Percentiles rank a stretch among this genome's conserved stretches.
Evolutionary conservation across 768 basidiomycete species (phyloP).

Genomic region (Sutorius australiensis): DNA sequence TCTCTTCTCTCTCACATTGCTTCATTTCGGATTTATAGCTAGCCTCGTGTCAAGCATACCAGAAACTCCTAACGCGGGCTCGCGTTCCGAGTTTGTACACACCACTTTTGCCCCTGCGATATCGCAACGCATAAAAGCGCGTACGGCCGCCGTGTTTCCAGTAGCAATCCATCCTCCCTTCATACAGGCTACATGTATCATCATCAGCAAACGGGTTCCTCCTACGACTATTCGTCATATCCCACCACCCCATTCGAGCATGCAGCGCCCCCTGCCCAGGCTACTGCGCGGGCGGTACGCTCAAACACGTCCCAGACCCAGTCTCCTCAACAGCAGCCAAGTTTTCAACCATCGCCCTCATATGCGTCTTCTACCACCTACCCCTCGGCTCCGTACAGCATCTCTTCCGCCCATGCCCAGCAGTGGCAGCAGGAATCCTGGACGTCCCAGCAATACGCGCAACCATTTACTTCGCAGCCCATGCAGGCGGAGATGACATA

Average conservation of each 20-base stretch:
- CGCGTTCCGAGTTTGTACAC: conserved; percentile 28
- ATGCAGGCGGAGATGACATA: conserved; percentile 36
- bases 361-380: conserved; percentile 30
- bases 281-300: conserved; percentile 28
- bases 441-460: conserved; percentile 33
- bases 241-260: conserved; percentile 27
- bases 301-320: conserved; percentile 33
- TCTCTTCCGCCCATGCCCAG: conserved; percentile 29
- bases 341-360: conserved; percentile 26
- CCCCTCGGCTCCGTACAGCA: conserved; percentile 28
- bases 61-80: conserved; percentile 30
- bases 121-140: conserved; percentile 32
- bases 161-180: conserved; percentile 41
- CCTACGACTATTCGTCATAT: conserved; percentile 53
- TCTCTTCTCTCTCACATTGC: conserved; percentile 32
- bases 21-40: conserved; percentile 36
- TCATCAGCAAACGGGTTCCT: conserved; percentile 39
- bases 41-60: conserved; percentile 32
- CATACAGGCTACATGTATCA: conserved; percentile 54
- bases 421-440: conserved; percentile 43
- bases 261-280: conserved; percentile 26
- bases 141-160: conserved; percentile 16
- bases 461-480: conserved; percentile 32
- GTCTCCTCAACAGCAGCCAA: conserved; percentile 27
- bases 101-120: conserved; percentile 25